Base-by-base conservation (phyloP, 2,329 filamentous ascomycete genomes). In the Diaporthe australafricana region DNA sequence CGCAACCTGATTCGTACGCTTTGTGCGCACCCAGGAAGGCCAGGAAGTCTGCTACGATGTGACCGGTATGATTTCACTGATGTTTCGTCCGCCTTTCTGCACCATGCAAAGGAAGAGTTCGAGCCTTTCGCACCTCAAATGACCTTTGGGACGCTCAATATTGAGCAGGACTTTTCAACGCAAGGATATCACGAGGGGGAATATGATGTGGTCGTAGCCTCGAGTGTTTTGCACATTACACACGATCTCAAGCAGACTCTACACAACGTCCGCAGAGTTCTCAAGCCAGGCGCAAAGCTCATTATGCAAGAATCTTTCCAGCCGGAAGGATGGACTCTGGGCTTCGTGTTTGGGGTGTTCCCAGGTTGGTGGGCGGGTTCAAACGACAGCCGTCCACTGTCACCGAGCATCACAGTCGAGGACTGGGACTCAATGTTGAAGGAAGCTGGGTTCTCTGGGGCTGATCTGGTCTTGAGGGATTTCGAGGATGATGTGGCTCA, bases 41-140 rank as follows among this genome's bases (percentile, higher is more conserved):
- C 22, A 55, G 9, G 42, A 57, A 48, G 57, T 77, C 1, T 35
- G 30, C 45, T 72, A 12, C 70, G 63, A 25, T 52, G 71, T 5
- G 55, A 73, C 27, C 47, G 45, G 5, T 86, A 85, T 73, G 83
- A 81, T 0, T 85, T 78, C 74, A 86, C 84, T 0, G 83, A 86
- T 67, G 79, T 84, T 9, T 81, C 81, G 0, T 63, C 79, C 6
- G 78, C 77, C 16, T 83, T 83, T 75, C 83, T 86, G 50, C 78
- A 80, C 17, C 72, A 77, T 2, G 82, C 81, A 0, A 68, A 76
- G 55, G 73, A 77, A 22, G 75, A 72, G n/a, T 80, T 84, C 52
- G 60, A 73, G 5, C 50, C 70, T 1, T 75, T 78, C 50, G 72
- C 71, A 1, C 60, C 74, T 3, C 76, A 75, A 17, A 79, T 85